These are phyloP conservation scores for Nannochloris sp. DNA, from an alignment of 139 green algal genomes.

Conservation along the genomic window DNA sequence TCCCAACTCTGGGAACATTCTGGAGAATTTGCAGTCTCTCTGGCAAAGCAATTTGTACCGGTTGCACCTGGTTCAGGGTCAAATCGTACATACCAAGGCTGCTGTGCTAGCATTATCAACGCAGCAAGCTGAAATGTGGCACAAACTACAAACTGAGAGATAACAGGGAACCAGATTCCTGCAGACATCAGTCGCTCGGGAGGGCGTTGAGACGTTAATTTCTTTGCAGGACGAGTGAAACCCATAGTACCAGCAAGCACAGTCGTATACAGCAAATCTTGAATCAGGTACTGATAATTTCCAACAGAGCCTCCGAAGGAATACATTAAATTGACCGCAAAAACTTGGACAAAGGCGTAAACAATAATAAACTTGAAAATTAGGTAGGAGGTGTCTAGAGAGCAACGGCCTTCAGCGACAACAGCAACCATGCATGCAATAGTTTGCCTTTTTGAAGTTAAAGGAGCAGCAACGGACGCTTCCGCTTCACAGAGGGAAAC, in stretches of 20 bases:
- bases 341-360: conserved; percentile 55
- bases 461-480: conserved; percentile 79
- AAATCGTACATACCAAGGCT: conserved; percentile 22
- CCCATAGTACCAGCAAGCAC: conserved; percentile 58
- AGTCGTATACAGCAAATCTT: conserved; percentile 64
- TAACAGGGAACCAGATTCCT: conserved; percentile 41
- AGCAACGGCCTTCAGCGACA: conserved; percentile 56
- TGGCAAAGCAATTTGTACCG: conserved; percentile 22
- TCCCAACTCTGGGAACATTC: conserved; percentile 16
- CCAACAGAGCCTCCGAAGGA: conserved; percentile 50
- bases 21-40: conserved; percentile 4
- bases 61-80: conserved; percentile 6
- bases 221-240: conserved; percentile 39
- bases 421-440: conserved; percentile 59
- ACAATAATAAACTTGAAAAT: conserved; percentile 73
- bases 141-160: conserved; percentile 41
- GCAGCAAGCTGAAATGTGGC: conserved; percentile 32
- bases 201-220: conserved; percentile 30
- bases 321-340: conserved; percentile 60
- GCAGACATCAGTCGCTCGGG: conserved; percentile 42
- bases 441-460: conserved; percentile 74
- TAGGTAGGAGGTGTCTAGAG: conserved; percentile 52
- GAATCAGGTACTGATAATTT: conserved; percentile 60
- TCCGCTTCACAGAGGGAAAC: conserved; percentile 81
- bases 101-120: conserved; percentile 12